These are phyloP conservation scores for Geotrichum europaeum DNA, from an alignment of 1,139 yeast species.

Conservation along the genomic window DNA sequence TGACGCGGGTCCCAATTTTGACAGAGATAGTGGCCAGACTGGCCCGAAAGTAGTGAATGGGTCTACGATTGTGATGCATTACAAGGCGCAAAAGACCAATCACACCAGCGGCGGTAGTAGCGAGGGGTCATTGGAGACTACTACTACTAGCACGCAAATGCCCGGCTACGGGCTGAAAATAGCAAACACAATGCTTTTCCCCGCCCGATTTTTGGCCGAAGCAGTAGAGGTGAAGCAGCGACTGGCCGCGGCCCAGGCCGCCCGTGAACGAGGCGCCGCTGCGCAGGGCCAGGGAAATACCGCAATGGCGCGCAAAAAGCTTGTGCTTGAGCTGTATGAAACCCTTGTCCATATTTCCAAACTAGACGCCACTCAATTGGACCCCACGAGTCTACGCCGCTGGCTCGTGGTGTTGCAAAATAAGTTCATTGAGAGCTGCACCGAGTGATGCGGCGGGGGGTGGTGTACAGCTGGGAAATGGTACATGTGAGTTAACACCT, in stretches of 20 bases:
- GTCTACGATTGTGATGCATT: constrained; percentile 14
- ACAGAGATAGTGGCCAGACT: neutral
- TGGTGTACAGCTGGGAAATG: no score
- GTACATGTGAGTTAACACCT: no score
- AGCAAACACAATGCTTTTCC: constrained; percentile 12
- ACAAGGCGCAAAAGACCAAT: constrained; percentile 10
- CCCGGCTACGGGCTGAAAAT: constrained; percentile 12
- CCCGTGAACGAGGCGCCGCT: neutral
- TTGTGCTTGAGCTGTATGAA: constrained; percentile 12
- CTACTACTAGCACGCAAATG: neutral
- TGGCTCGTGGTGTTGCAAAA: constrained; percentile 7
- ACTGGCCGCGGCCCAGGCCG: neutral
- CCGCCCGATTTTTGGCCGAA: constrained; percentile 2
- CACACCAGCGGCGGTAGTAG: neutral
- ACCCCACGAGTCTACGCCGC: neutral
- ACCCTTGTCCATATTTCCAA: constrained; percentile 11
- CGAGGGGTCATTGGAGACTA: neutral
- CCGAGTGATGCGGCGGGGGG: no score
- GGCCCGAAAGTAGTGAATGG: neutral
- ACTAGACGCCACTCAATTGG: constrained; percentile 4
- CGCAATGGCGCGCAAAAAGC: constrained; percentile 7
- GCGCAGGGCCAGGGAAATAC: neutral
- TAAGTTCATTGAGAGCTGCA: constrained; percentile 3
- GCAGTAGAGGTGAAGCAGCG: constrained; percentile 1
- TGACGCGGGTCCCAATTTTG: neutral